Evolutionary conservation across 768 basidiomycete species (phyloP).

Genomic region (Tylopilus plumbeoviolaceoides): DNA sequence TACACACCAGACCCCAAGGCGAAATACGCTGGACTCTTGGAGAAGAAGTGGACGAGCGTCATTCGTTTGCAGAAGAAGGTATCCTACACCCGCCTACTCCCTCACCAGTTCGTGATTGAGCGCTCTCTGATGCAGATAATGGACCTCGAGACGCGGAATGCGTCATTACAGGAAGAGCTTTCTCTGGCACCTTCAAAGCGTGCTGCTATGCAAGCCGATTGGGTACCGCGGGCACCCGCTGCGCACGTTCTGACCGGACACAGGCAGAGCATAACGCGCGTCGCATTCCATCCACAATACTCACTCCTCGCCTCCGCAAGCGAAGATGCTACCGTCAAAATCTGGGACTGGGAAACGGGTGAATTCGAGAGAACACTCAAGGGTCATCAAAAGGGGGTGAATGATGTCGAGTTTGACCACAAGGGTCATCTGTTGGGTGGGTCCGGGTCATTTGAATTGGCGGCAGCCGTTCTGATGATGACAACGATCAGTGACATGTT

Average conservation of each 20-base stretch:
- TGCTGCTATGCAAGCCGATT: conserved; percentile 68
- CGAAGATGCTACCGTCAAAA: conserved; percentile 86
- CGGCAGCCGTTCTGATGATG: conserved; percentile 1
- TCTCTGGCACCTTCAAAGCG: conserved; percentile 46
- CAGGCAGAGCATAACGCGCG: conserved; percentile 67
- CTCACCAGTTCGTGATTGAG: conserved; percentile 3
- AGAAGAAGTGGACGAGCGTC: conserved; percentile 98
- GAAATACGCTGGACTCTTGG: conserved; percentile 80
- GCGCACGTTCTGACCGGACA: conserved; percentile 76
- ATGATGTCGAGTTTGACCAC: conserved; percentile 84
- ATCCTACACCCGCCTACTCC: conserved; percentile 12
- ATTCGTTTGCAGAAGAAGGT: conserved; percentile 96
- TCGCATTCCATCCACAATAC: conserved; percentile 86
- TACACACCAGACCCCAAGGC: conserved; percentile 84
- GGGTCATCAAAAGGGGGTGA: conserved; percentile 86
- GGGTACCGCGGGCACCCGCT: conserved; percentile 85
- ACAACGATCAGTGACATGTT: conserved; percentile 45
- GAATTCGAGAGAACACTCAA: conserved; percentile 90
- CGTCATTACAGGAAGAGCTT: conserved; percentile 72
- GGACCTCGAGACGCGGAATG: conserved; percentile 86
- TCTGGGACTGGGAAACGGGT: conserved; percentile 97
- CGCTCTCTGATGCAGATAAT: conserved; percentile 61
- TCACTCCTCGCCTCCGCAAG: conserved; percentile 80
- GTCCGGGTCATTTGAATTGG: conserved; percentile 10
- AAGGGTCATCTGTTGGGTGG: conserved; percentile 80